Base-by-base conservation (phyloP, 1,284 basidiomycete species). In the Grifola frondosa region DNA sequence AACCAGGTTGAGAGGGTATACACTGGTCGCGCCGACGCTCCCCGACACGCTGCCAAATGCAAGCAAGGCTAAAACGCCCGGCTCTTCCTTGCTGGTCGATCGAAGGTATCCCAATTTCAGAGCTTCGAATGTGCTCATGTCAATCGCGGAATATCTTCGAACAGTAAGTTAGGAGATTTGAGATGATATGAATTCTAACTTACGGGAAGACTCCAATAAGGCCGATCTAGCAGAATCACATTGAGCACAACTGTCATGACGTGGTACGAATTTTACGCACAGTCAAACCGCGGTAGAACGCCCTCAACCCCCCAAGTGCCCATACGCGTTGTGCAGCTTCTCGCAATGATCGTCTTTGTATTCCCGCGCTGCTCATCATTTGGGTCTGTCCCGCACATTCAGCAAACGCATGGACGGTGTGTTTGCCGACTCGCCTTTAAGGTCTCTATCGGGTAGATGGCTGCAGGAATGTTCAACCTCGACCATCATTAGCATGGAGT, bases 41-140 rank as follows among this genome's bases (percentile, higher is more conserved):
- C 92, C 92, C 9, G 91, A 94, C 51, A 94, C 68, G 57, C 90
- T 92, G 30, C 92, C 92, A 56, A 94, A 96, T 5, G 88, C 82
- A 7, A 96, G 77, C 19, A 92, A 61, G 6, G 90, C 90, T 46
- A 91, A 75, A 6, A 91, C 80, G 4, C 87, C 85, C 0, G 92
- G 89, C 60, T 96, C 92, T 15, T 91, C 84, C 57, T 83, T 79
- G 20, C 81, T 81, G 15, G 87, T 89, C 13, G 89, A 91, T 40
- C 81, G 78, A 40, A 87, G 68, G 62, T 95, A 95, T 2, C 86
- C 79, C 30, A 90, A 72, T 63, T 95, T 95, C 37, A 96, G 78
- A 5, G 90, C 89, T 69, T 96, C 92, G 47, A 94, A 96, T 1
- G 92, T 93, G 57, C 88, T 91, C 92, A 96, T 94, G 65, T 96